Base-by-base conservation (phyloP, 208 protist species). In the Leishmania tropica region DNA sequence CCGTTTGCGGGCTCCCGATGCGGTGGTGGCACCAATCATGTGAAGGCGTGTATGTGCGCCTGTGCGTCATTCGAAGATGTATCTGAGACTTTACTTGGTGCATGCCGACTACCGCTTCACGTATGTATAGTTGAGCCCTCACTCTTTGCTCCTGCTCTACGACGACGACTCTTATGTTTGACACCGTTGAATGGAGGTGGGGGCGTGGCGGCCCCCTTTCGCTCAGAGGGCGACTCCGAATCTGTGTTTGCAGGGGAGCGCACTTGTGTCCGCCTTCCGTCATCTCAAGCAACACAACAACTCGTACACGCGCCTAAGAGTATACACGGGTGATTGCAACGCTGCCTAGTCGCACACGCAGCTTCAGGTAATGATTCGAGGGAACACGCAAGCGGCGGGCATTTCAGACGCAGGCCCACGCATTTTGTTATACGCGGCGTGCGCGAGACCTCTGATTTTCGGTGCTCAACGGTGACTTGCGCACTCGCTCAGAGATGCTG, bases 1-100 rank as follows among this genome's bases (percentile, higher is more conserved):
- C 35, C n/a, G 62, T 35, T 31, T 28, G 7, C 6, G 17, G 24
- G 11, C 62, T 15, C 65, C 40, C 40, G 7, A 71, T 71, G 65
- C 37, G 19, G 19, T n/a, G 65, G 40, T 71, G 65, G 7, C 65
- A 3, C 72, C 72, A 58, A 58, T 56, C 3, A 45, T 56, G 72
- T 15, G n/a, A 47, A 47, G 40, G 15, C 15, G 47, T n/a, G 24
- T 37, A 86, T 62, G 24, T 47, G 15, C 62, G 54, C 42, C 64
- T 31, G 81, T 83, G 75, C 65, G 80, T 1, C 42, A 64, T 10
- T 85, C 90, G 64, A 74, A 89, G 74, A 19, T 40, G 42, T 80
- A 70, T 67, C 51, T 70, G 37, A 68, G 24, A 53, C 76, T 54
- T 80, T 80, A 17, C n/a, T 70, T 2, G 58, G 19, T 28, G 37